Base-by-base conservation (phyloP, 1,139 yeast genomes). In the Geotrichum klebahnii region DNA sequence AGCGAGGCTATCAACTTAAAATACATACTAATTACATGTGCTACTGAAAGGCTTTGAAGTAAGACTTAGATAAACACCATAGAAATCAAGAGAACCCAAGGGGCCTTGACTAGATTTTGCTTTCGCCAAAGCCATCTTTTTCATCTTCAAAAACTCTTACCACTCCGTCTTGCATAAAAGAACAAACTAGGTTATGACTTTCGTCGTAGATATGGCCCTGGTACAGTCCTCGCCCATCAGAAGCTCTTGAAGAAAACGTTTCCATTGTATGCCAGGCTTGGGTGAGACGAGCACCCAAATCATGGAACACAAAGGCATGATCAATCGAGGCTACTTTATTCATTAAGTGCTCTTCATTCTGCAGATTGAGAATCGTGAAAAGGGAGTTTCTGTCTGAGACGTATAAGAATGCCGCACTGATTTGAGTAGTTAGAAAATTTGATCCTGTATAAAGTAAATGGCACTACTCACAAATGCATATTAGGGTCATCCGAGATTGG, bases 151-250 rank as follows among this genome's bases (percentile, higher is more conserved):
- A 29, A 36, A 59, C 53, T 23, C 64, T 46, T 14, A 66, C 52
- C 14, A 66, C 63, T 2, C 69, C 69, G 44, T 66, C 69, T 51
- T 66, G 69, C 58, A 64, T 59, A 48, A 66, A 66, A 5, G 67
- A 60, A 44, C 67, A 62, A 10, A 65, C 57, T n/a, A 64, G 55
- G 12, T 46, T 46, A 32, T 56, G 54, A 16, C 58, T 47, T 2
- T 53, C 40, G 40, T 61, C 63, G 44, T 58, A 66, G 23, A 66
- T 62, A 10, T 66, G 62, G 9, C 69, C 69, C 38, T 65, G 61
- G 53, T 65, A 66, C 24, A 66, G 54, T 1, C 66, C 69, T 20
- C 69, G 55, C 17, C 61, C 57, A 51, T 66, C 69, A 9, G 47
- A 45, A 9, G 69, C 58, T 3, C 62, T 50, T 36, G 62, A 62